phyloP scores from a whole-genome alignment of 2,329 filamentous ascomycete species.

The Fusarium kyushuense region DNA sequence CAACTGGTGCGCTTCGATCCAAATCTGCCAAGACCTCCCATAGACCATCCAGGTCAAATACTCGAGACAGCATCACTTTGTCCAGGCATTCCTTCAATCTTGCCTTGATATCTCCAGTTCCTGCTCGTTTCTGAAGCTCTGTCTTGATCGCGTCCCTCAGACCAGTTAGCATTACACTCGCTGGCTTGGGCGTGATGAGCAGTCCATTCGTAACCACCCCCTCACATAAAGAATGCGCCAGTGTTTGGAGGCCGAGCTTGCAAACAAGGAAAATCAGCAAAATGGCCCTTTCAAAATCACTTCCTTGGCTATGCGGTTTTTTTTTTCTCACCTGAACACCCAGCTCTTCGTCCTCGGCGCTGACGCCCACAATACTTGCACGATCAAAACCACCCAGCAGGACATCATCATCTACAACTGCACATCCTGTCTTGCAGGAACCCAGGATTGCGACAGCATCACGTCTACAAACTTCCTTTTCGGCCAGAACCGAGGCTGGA shows the following conservation, averaged over 20 bases:
- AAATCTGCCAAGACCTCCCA: slow-evolving; percentile 68
- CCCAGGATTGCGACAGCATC: slow-evolving; percentile 50
- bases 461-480: slow-evolving; percentile 54
- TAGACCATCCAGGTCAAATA: slow-evolving; percentile 70
- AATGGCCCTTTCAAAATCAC: too few relatives aligned
- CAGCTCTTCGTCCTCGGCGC: slow-evolving; percentile 63
- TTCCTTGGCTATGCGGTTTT: not conserved
- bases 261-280: slow-evolving; percentile 20
- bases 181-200: slow-evolving; percentile 63
- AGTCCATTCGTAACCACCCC: slow-evolving; percentile 50
- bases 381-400: slow-evolving; percentile 63
- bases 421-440: slow-evolving; percentile 57
- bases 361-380: slow-evolving; percentile 66
- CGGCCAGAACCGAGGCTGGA: slow-evolving; percentile 58
- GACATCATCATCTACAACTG: slow-evolving; percentile 62
- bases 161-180: slow-evolving; percentile 55
- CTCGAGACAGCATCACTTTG: slow-evolving; percentile 64
- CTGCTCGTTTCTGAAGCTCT: slow-evolving; percentile 48
- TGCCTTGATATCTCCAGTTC: slow-evolving; percentile 32
- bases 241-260: slow-evolving; percentile 63
- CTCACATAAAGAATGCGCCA: slow-evolving; percentile 56
- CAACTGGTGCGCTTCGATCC: slow-evolving; percentile 50
- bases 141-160: slow-evolving; percentile 57
- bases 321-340: slow-evolving; percentile 59
- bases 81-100: slow-evolving; percentile 58